Evolutionary conservation across 2,329 filamentous ascomycete genomes (phyloP).

Genomic region (Tolypocladium paradoxum): DNA sequence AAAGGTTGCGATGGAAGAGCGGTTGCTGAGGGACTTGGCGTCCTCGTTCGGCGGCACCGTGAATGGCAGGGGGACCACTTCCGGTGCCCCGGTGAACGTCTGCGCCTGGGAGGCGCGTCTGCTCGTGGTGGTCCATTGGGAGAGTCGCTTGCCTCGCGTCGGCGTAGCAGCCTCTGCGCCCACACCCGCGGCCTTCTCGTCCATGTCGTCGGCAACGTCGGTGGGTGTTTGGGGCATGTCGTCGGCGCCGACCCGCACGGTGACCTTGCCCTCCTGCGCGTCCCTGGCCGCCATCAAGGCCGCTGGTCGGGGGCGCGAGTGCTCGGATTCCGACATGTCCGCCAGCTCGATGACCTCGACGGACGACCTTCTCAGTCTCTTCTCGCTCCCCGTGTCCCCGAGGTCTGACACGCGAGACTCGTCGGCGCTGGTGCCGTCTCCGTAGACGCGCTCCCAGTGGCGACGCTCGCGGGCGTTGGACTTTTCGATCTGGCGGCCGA

Average conservation of each 20-base stretch:
- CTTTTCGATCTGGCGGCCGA: conserved; percentile 56
- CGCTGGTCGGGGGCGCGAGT: conserved; percentile 17
- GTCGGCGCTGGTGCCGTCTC: conserved; percentile 38
- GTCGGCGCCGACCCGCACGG: conserved; percentile 41
- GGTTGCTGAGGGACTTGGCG: conserved; percentile 30
- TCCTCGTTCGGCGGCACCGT: conserved; percentile 39
- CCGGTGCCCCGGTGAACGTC: conserved; percentile 26
- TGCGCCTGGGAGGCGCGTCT: conserved; percentile 8
- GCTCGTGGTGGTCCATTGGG: conserved; percentile 8
- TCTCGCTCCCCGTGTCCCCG: conserved; percentile 37
- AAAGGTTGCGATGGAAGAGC: conserved; percentile 60
- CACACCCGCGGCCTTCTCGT: conserved; percentile 18
- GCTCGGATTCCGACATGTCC: conserved; percentile 29
- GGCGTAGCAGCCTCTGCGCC: conserved; percentile 15
- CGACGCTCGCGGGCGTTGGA: conserved; percentile 49
- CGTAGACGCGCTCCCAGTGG: conserved; percentile 72
- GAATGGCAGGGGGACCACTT: conserved; percentile 57
- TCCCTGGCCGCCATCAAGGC: conserved; percentile 31
- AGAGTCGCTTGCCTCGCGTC: conserved; percentile 9
- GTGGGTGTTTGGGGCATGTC: conserved; percentile 24
- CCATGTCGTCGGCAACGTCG: conserved; percentile 12
- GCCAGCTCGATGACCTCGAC: conserved; percentile 44
- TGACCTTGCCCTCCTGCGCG: conserved; percentile 34
- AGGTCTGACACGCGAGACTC: conserved; percentile 39
- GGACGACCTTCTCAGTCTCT: conserved; percentile 24